Base-by-base conservation (phyloP, 1,284 basidiomycete species). In the Ceratorhiza oryzae-sativae region DNA sequence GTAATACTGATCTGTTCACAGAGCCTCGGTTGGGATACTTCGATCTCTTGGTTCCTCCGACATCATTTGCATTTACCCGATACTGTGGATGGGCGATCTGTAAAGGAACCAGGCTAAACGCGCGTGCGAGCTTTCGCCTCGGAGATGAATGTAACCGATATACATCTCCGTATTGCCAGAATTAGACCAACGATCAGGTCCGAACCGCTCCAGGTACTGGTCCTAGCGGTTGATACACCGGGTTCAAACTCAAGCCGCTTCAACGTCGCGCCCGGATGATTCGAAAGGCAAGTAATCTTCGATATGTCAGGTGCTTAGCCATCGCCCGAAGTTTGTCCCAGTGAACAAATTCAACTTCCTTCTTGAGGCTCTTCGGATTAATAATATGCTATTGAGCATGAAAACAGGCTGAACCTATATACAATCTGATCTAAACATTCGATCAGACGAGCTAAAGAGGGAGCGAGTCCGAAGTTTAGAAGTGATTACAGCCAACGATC, bases 321-420 rank as follows among this genome's bases (percentile, higher is more conserved):
- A 32, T 34, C 23, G 46, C 51, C 65, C 65, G 65, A 68, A 34
- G 65, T 68, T 68, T 56, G 65, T 68, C 65, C 65, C 51, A 68
- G 27, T 18, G 36, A 18, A 27, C 39, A 30, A 55, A 58, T 46
- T 68, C 51, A 58, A 34, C 20, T 45, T 42, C 58, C 41, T 27
- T n/a, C 27, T 60, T 45, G 18, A 45, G 15, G 9, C 58, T 45
- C 10, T 42, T 41, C 41, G 41, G 58, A 60, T 42, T 41, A 60
- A 45, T 27, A 60, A 30, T 39, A 41, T 51, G 51, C 20, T 41
- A 56, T 42, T 30, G 25, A 68, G 49, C 9, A 55, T 23, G 27
- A 36, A 56, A 56, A 8, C n/a, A 36, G 55, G 32, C 34, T 3
- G 23, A 39, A 30, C 58, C 51, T 68, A 68, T 68, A 23, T 68